Evolutionary conservation across 148 eudicot genomes (phyloP), one percentile per base, ranked within the genome.

Genomic region (Bassia scoparia): DNA sequence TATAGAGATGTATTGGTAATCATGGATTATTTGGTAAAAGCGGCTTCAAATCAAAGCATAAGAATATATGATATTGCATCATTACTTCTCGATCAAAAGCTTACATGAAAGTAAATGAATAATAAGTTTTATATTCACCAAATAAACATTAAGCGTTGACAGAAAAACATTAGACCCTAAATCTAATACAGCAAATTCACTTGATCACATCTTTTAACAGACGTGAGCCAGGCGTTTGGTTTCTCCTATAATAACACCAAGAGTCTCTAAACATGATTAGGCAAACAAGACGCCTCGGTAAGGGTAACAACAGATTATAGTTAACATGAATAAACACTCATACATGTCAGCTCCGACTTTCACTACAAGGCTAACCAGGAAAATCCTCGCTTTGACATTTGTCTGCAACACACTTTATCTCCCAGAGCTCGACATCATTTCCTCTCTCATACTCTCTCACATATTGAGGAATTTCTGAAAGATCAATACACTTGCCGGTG

Each of bases 341-440:
- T 21, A 52, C 61, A 74, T 34, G 35, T 62, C 33, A 23, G 18
- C 41, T 52, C 21, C 38, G 33, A 11, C 61, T 34, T 34, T 55
- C 46, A 11, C 9, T 8, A 14, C 33, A 44, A 29, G 26, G 15
- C 20, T 41, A 71, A n/a, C 52, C 18, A 58, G 63, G 0, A 29
- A 64, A 23, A 23, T 33, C 14, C 7, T 31, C 3, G 34, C 54
- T 62, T 72, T 23, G 34, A 49, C 72, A 52, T 20, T 69, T 33
- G 24, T 11, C 46, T 13, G 52, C 71, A 30, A 66, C 78, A 77
- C 76, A 90, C 79, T 75, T 82, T 23, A 92, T 88, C 79, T 82
- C 80, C 97, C 97, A 92, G 54, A 92, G 74, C 80, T 92, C 97
- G 2, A 92, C 96, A 70, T 92, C 93, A 7, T 67, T 73, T 75